phyloP scores from a whole-genome alignment of 2,329 filamentous ascomycete genomes.

The Trichoderma breve region DNA sequence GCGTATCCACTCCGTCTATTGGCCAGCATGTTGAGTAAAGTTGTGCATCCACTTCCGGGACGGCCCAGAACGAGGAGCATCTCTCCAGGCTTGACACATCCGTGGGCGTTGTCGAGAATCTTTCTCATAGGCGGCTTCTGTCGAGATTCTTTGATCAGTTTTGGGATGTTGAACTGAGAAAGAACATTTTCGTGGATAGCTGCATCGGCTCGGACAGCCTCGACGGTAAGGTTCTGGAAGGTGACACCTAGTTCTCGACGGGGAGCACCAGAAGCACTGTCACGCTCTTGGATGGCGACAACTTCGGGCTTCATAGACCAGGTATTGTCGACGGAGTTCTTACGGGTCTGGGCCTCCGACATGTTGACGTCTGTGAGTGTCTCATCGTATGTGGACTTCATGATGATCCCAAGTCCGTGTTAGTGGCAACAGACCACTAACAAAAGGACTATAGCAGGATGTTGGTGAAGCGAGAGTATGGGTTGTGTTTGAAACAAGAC shows the following conservation, averaged over 20 bases:
- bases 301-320: slow-evolving; percentile 52
- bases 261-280: slow-evolving; percentile 46
- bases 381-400: slow-evolving; percentile 31
- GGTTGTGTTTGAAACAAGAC: background rate
- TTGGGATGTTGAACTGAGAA: slow-evolving; percentile 56
- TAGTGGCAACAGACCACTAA: slow-evolving; percentile 1
- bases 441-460: background rate
- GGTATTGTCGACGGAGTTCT: slow-evolving; percentile 27
- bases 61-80: slow-evolving; percentile 69
- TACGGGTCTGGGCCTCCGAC: slow-evolving; percentile 19
- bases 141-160: slow-evolving; percentile 51
- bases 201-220: slow-evolving; percentile 59
- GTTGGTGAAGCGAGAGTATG: background rate
- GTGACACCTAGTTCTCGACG: slow-evolving; percentile 58
- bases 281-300: slow-evolving; percentile 42
- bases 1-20: slow-evolving; percentile 62
- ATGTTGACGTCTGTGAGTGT: slow-evolving; percentile 27
- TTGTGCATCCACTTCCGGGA: slow-evolving; percentile 69
- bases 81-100: slow-evolving; percentile 69
- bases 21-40: slow-evolving; percentile 66
- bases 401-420: slow-evolving; percentile 20
- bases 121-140: slow-evolving; percentile 59
- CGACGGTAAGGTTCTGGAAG: slow-evolving; percentile 63
- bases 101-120: slow-evolving; percentile 63
- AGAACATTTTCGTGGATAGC: slow-evolving; percentile 64